Conservation (phyloP, 805 yeast genomes). For the Blastobotrys muscicola region DNA sequence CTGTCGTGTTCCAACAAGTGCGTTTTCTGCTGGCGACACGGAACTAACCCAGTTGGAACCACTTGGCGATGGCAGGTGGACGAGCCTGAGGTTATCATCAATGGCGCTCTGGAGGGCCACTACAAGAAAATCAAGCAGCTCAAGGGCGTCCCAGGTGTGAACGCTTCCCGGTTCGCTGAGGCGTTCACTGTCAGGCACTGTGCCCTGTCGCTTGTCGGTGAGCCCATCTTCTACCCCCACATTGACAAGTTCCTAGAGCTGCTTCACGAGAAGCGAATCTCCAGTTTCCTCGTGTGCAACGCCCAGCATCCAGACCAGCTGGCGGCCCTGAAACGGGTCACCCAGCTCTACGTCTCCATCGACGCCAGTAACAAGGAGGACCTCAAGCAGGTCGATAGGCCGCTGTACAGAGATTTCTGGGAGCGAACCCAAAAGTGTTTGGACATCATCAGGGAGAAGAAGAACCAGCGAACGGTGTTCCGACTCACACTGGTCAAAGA, state of each 20-base stretch:
- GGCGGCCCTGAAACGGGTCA: constrained; percentile 59
- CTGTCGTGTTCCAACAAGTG: constrained; percentile 90
- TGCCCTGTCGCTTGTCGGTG: constrained; percentile 88
- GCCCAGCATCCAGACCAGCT: constrained; percentile 92
- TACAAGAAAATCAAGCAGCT: constrained; percentile 86
- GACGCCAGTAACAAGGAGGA: constrained; percentile 86
- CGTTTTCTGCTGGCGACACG: constrained; percentile 97
- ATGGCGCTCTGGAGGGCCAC: constrained; percentile 84
- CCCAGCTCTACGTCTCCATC: constrained; percentile 85
- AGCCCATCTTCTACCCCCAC: constrained; percentile 88
- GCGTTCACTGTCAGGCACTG: constrained; percentile 86
- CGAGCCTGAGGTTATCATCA: constrained; percentile 70
- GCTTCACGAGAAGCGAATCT: constrained; percentile 71
- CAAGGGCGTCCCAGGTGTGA: constrained; percentile 94
- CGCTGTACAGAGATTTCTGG: constrained; percentile 87
- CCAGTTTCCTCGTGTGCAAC: constrained; percentile 85
- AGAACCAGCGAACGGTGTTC: constrained; percentile 83
- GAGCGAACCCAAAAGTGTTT: constrained; percentile 74
- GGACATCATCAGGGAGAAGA: constrained; percentile 67
- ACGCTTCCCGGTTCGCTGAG: constrained; percentile 80
- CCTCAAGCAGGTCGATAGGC: constrained; percentile 77
- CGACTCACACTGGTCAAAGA: constrained; percentile 87
- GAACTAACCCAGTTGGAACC: constrained; percentile 93
- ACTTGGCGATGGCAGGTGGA: constrained; percentile 96
- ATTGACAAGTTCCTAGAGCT: constrained; percentile 75